These are phyloP conservation scores for Rutstroemia sp. DNA, from an alignment of 2,329 filamentous ascomycete genomes.

Conservation along the genomic window DNA sequence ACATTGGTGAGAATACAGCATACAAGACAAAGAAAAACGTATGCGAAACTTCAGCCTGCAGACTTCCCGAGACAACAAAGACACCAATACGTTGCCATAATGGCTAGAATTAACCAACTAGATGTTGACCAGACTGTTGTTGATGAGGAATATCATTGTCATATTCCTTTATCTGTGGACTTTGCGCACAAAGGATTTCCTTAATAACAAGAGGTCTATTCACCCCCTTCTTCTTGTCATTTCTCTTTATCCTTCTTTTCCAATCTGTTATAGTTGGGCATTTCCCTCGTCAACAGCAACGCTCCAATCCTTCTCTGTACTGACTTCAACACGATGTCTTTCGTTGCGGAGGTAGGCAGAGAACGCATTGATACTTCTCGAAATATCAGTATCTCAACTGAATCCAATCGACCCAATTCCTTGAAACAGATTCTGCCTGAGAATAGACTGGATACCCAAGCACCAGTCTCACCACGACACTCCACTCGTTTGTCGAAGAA, in stretches of 20 bases:
- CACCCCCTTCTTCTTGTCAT: constrained; percentile 13
- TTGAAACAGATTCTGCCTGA: constrained; percentile 19
- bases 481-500: constrained; percentile 27
- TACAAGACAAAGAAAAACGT: constrained; percentile 25
- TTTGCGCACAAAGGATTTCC: constrained; percentile 27
- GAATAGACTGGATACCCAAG: constrained; percentile 19
- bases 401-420: constrained; percentile 24
- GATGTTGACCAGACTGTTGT: constrained; percentile 17
- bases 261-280: constrained; percentile 10
- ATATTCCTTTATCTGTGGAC: constrained; percentile 24
- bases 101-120: constrained; percentile 26
- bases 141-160: constrained; percentile 28
- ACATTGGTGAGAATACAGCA: constrained; percentile 12
- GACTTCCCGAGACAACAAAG: constrained; percentile 31
- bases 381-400: constrained; percentile 25
- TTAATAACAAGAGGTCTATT: constrained; percentile 28
- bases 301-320: neutral
- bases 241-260: constrained; percentile 12
- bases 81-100: constrained; percentile 21
- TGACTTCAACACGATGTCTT: constrained; percentile 20
- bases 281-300: neutral
- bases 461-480: constrained; percentile 20
- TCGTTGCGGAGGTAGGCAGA: constrained; percentile 12
- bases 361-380: constrained; percentile 18
- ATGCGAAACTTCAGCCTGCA: constrained; percentile 22